Percentiles rank a stretch among this genome's conserved stretches.
Conservation (phyloP, 148 eudicot species). For the Rhododendron vialii region DNA sequence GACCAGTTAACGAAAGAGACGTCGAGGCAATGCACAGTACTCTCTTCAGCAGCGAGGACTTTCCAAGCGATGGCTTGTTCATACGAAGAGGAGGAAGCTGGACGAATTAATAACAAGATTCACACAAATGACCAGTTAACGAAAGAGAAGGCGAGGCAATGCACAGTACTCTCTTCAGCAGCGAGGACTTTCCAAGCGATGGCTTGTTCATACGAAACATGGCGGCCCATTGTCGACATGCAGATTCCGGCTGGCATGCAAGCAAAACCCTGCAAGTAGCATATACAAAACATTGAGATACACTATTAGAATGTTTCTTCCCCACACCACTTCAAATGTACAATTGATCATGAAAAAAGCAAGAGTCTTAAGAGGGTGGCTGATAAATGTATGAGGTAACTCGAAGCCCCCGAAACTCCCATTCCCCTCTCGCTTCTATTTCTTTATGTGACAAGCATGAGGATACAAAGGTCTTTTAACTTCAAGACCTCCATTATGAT, state of each 20-base stretch:
- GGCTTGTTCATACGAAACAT: slow-evolving; percentile 71
- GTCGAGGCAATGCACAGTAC: slow-evolving; percentile 77
- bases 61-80: slow-evolving; percentile 82
- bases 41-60: slow-evolving; percentile 73
- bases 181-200: slow-evolving; percentile 80
- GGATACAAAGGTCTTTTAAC: background rate
- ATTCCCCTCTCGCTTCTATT: background rate
- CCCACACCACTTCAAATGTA: background rate
- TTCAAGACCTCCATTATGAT: background rate
- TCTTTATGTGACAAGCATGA: background rate
- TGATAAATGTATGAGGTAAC: background rate
- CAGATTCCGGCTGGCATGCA: slow-evolving; percentile 85
- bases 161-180: slow-evolving; percentile 63
- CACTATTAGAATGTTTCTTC: background rate
- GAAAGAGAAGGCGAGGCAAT: slow-evolving; percentile 90
- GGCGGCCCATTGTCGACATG: slow-evolving; percentile 88
- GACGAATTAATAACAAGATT: slow-evolving; percentile 13
- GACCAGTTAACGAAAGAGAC: slow-evolving; percentile 93
- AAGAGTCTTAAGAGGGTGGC: background rate
- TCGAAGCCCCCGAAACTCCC: background rate
- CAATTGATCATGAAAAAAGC: background rate
- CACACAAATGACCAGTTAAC: slow-evolving; percentile 91
- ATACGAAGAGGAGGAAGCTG: slow-evolving; percentile 24
- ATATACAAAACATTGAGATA: background rate
- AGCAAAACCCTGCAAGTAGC: slow-evolving; percentile 61